Evolutionary conservation across 164 flowering plant species (phyloP).

Genomic region (Echeveria elegans): DNA sequence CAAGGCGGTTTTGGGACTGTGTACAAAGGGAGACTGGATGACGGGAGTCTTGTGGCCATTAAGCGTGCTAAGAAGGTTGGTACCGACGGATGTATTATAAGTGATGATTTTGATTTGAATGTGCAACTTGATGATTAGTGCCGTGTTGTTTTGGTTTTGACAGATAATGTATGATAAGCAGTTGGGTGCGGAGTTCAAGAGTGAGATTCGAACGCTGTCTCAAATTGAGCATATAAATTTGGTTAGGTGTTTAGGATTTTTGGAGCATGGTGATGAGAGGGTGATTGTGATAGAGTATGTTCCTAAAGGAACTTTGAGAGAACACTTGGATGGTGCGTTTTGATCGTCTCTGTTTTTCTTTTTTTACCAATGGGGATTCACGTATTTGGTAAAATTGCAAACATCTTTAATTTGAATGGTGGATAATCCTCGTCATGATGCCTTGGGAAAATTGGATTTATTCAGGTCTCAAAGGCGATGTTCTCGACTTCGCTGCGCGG

Average conservation of each 20-base stretch:
- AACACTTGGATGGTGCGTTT: slow-evolving; percentile 87
- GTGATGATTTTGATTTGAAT: not conserved
- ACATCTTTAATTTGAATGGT: no score
- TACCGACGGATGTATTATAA: not conserved
- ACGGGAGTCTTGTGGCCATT: slow-evolving; percentile 70
- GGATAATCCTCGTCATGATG: not conserved
- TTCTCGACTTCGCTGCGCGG: slow-evolving; percentile 69
- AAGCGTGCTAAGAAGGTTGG: slow-evolving; percentile 94
- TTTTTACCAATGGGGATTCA: no score
- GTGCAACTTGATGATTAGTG: not conserved
- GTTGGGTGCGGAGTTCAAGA: slow-evolving; percentile 59
- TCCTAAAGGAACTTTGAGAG: slow-evolving; percentile 87
- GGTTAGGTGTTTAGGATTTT: slow-evolving; percentile 63
- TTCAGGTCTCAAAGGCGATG: slow-evolving; percentile 53
- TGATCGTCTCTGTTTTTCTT: not conserved
- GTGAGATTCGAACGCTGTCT: slow-evolving; percentile 61
- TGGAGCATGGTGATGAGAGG: slow-evolving; percentile 71
- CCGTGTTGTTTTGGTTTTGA: slow-evolving; percentile 2
- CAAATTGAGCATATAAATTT: slow-evolving; percentile 78
- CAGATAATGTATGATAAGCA: slow-evolving; percentile 64
- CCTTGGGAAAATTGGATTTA: not conserved
- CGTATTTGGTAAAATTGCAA: no score
- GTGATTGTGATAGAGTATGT: slow-evolving; percentile 83
- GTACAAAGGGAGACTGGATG: slow-evolving; percentile 62
- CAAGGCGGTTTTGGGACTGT: slow-evolving; percentile 95